Evolutionary conservation across 106 monocot genomes (phyloP).

Genomic region (Dendrobium huoshanense): DNA sequence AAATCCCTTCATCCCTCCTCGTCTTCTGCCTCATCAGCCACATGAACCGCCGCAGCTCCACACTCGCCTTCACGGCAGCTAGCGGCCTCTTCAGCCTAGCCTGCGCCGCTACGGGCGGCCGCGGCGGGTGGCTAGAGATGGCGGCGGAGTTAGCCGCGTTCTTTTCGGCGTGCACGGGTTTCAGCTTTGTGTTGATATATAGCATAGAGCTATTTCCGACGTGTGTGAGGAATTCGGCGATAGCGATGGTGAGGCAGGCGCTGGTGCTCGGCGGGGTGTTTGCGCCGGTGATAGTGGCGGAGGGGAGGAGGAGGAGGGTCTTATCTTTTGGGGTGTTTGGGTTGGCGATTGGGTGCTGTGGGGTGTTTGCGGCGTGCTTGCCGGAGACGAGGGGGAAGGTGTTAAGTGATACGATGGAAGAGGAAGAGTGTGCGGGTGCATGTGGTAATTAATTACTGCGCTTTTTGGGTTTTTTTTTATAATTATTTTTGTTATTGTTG

Average conservation of each 20-base stretch:
- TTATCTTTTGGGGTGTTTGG: conserved; percentile 27
- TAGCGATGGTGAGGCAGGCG: conserved; percentile 32
- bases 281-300: conserved; percentile 27
- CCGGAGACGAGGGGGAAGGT: conserved; percentile 16
- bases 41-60: conserved; percentile 17
- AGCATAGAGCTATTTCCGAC: conserved; percentile 38
- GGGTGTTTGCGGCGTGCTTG: conserved; percentile 12
- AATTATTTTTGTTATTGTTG: no score
- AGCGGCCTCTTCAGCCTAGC: conserved; percentile 14
- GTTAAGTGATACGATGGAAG: conserved; percentile 17
- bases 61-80: conserved; percentile 10
- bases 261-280: conserved; percentile 22
- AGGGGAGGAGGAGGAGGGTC: conserved; percentile 14
- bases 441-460: no score
- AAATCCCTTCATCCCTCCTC: conserved; percentile 11
- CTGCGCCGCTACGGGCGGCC: conserved; percentile 5
- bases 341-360: conserved; percentile 14
- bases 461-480: no score
- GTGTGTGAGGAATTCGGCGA: conserved; percentile 31
- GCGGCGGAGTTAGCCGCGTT: conserved; percentile 14
- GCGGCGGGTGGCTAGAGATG: background rate
- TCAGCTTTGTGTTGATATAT: conserved; percentile 18
- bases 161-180: conserved; percentile 14
- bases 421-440: conserved; percentile 9
- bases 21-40: conserved; percentile 13